Conservation (phyloP, 257 asterid genomes). For the Solanum etuberosum region DNA sequence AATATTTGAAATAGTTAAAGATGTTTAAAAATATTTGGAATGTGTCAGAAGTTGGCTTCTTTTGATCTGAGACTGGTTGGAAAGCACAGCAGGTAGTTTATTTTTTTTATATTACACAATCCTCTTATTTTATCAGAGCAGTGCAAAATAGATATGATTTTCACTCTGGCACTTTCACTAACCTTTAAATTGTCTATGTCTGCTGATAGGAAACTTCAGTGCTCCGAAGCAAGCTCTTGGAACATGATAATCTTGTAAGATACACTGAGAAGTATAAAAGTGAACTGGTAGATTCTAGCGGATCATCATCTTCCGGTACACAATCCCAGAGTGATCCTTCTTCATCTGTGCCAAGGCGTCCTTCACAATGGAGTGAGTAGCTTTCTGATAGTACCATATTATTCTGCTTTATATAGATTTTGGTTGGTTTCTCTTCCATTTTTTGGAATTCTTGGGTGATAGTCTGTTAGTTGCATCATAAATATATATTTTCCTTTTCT, state of each 20-base stretch:
- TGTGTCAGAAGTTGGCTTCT: not conserved
- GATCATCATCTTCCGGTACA: constrained; percentile 36
- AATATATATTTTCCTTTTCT: not conserved
- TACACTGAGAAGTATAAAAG: constrained; percentile 63
- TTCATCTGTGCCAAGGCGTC: constrained; percentile 49
- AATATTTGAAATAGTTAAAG: not conserved
- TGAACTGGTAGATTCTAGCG: constrained; percentile 43
- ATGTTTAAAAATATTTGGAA: not conserved
- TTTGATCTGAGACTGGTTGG: not conserved
- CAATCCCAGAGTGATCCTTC: constrained; percentile 48
- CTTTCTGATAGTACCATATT: not conserved
- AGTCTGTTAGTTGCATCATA: not conserved
- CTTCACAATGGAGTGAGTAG: constrained; percentile 74
- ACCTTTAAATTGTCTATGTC: not conserved
- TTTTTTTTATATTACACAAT: not conserved
- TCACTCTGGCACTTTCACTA: not conserved
- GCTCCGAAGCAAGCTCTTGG: constrained; percentile 66
- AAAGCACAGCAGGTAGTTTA: not conserved
- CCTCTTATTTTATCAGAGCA: not conserved
- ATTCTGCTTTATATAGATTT: not conserved
- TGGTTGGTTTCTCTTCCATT: not conserved
- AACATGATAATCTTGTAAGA: constrained; percentile 56
- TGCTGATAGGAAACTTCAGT: constrained; percentile 66
- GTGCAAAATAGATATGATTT: not conserved
- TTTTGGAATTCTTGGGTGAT: not conserved